Evolutionary conservation across 1,139 yeast genomes (phyloP).

Genomic region (Sugiyamaella japonica): DNA sequence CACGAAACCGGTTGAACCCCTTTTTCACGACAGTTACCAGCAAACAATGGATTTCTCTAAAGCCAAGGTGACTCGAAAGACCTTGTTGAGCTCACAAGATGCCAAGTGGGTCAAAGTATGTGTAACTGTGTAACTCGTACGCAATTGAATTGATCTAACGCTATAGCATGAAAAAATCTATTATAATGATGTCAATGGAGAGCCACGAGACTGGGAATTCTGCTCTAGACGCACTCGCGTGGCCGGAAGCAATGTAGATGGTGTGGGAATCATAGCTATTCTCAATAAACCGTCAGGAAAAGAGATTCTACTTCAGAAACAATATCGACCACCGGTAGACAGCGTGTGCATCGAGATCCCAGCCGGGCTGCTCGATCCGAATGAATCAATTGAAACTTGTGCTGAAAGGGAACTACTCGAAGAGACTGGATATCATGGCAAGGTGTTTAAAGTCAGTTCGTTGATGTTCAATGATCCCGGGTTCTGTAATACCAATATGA

Average conservation of each 20-base stretch:
- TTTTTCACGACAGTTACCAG: background rate
- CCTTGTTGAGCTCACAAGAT: conserved; percentile 41
- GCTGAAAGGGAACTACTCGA: conserved; percentile 86
- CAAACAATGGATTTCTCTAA: conserved; percentile 29
- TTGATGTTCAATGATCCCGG: conserved; percentile 83
- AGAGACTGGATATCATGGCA: conserved; percentile 88
- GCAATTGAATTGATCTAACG: background rate
- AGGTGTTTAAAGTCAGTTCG: conserved; percentile 53
- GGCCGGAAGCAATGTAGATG: conserved; percentile 67
- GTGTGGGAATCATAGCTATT: conserved; percentile 83
- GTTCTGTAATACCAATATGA: conserved; percentile 84
- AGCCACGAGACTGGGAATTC: conserved; percentile 80
- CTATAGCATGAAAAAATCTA: conserved; percentile 51
- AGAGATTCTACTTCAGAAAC: conserved; percentile 74
- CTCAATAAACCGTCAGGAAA: conserved; percentile 54
- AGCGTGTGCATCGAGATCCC: conserved; percentile 92
- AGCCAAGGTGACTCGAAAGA: conserved; percentile 40
- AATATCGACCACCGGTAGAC: conserved; percentile 87
- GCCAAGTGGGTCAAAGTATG: conserved; percentile 62
- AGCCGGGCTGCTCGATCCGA: conserved; percentile 89
- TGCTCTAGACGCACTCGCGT: conserved; percentile 82
- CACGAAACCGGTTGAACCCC: too few species aligned
- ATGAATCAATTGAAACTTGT: conserved; percentile 72
- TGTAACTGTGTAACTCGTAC: background rate
- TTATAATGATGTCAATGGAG: conserved; percentile 69